Percentiles rank a stretch among this genome's conserved stretches.
Evolutionary conservation across 352 stramenopile species (phyloP).

Genomic region (Globisporangium polare): DNA sequence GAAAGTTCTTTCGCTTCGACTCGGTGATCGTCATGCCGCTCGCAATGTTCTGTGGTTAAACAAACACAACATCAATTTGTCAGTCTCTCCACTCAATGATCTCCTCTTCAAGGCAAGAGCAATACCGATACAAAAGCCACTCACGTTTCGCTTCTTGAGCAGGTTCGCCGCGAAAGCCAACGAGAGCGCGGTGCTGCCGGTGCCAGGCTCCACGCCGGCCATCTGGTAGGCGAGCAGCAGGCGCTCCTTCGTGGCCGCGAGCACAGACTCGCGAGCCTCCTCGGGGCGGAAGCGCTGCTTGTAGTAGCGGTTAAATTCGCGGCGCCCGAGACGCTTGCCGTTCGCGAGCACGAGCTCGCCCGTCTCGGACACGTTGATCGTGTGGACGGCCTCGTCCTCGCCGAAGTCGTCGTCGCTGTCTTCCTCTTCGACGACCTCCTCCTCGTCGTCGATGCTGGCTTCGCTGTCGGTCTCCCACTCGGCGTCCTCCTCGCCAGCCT

Average conservation of each 20-base stretch:
- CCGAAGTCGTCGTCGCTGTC: slow-evolving; percentile 41
- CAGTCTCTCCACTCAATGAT: not conserved
- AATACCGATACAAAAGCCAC: slow-evolving; percentile 16
- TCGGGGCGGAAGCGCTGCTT: slow-evolving; percentile 84
- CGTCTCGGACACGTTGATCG: slow-evolving; percentile 80
- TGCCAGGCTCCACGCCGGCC: slow-evolving; percentile 56
- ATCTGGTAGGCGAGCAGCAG: slow-evolving; percentile 72
- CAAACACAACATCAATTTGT: slow-evolving; percentile 1
- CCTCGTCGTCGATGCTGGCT: slow-evolving; percentile 67
- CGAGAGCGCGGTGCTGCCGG: slow-evolving; percentile 62
- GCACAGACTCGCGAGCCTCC: slow-evolving; percentile 67
- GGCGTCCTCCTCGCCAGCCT: slow-evolving; percentile 30
- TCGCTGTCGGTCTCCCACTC: slow-evolving; percentile 83
- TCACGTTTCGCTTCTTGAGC: slow-evolving; percentile 68
- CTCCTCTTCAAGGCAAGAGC: not conserved
- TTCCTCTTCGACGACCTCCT: slow-evolving; percentile 64
- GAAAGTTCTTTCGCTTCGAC: slow-evolving; percentile 59
- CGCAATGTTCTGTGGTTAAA: slow-evolving; percentile 55
- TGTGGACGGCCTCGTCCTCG: slow-evolving; percentile 40
- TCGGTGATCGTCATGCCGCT: slow-evolving; percentile 72
- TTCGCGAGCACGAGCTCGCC: slow-evolving; percentile 86
- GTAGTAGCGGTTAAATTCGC: slow-evolving; percentile 89
- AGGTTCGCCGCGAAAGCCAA: slow-evolving; percentile 80
- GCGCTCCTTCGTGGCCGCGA: slow-evolving; percentile 75
- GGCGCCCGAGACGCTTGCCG: slow-evolving; percentile 82